Base-by-base conservation (phyloP, 2,329 filamentous ascomycete species). In the Bimuria novae-zelandiae region DNA sequence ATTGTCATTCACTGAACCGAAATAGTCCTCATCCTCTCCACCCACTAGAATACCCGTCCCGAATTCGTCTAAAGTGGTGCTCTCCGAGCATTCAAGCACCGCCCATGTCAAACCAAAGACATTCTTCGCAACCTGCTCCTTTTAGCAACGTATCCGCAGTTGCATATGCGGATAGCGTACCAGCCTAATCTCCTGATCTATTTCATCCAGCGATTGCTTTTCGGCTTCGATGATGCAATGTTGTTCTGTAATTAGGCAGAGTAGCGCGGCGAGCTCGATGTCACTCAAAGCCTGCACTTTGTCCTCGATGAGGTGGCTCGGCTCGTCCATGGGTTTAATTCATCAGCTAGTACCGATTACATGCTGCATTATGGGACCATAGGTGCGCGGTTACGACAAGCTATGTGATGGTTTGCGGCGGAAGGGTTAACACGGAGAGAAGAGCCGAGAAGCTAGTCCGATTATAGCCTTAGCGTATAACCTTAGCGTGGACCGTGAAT, bases 211-310 rank as follows among this genome's bases (percentile, higher is more conserved):
- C 47, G 79, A 76, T 30, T 83, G 77, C 4, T 77, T 71, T 2
- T 86, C 83, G 14, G 90, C 89, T 74, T 91, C 88, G 67, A 97
- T 85, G 63, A 97, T 86, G 76, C 91, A 96, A 73, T 97, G 92
- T 73, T 96, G 89, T 60, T 87, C 83, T 54, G 87, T 86, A 57
- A 92, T 82, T 46, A 97, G 83, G 69, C 89, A 92, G 45, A 97
- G 83, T 35, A 97, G 81, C 12, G 89, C 78, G 21, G 93, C 94
- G 54, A 97, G 84, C 76, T 97, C 92, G 35, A 97, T 81, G 76
- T 97, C 92, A 67, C 88, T 89, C 58, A 97, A 80, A 62, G 85
- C 82, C 68, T 92, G 89, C 63, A 95, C 83, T 73, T 88, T 88
- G 58, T 83, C 79, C 56, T 87, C 61, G 33, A 71, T 45, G 17